Percentiles rank a stretch among this genome's conserved stretches.
Evolutionary conservation across 495 filamentous ascomycete genomes (phyloP).

Genomic region (Hypoxylon lienhwacheense): DNA sequence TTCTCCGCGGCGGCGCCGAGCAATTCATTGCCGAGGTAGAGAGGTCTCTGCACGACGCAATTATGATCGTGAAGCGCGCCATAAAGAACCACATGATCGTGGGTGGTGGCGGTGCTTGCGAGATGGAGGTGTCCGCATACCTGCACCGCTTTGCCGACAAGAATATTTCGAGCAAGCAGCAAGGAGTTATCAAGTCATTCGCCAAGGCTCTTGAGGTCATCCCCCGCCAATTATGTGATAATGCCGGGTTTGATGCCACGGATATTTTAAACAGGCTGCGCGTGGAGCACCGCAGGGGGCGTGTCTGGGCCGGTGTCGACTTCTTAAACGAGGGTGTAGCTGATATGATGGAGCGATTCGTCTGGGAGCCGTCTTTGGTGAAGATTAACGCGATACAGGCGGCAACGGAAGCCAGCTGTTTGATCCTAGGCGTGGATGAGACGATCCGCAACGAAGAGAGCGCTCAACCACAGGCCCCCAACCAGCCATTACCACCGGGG

Average conservation of each 20-base stretch:
- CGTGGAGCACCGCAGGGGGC: conserved; percentile 89
- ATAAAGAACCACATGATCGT: conserved; percentile 93
- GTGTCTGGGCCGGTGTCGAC: conserved; percentile 93
- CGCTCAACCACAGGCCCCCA: conserved; percentile 74
- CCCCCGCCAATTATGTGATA: conserved; percentile 94
- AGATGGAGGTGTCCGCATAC: conserved; percentile 96
- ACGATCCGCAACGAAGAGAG: conserved; percentile 97
- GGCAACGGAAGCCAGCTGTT: conserved; percentile 88
- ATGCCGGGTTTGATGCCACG: conserved; percentile 96
- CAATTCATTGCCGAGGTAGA: conserved; percentile 99
- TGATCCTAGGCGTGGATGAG: conserved; percentile 96
- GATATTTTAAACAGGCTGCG: conserved; percentile 94
- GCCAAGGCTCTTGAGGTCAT: conserved; percentile 97
- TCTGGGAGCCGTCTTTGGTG: conserved; percentile 94
- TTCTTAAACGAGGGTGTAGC: conserved; percentile 87
- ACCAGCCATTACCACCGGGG: conserved; percentile 79
- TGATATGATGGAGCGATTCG: conserved; percentile 90
- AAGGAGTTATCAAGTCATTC: conserved; percentile 95
- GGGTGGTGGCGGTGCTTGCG: conserved; percentile 88
- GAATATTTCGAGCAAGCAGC: conserved; percentile 91
- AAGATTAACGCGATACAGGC: conserved; percentile 98
- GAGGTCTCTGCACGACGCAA: conserved; percentile 93
- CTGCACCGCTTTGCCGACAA: conserved; percentile 89
- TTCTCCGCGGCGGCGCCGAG: conserved; percentile 93
- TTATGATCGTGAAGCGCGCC: conserved; percentile 99